Conservation (phyloP, 768 basidiomycete genomes). For the Holtermanniella nyarrowii region DNA sequence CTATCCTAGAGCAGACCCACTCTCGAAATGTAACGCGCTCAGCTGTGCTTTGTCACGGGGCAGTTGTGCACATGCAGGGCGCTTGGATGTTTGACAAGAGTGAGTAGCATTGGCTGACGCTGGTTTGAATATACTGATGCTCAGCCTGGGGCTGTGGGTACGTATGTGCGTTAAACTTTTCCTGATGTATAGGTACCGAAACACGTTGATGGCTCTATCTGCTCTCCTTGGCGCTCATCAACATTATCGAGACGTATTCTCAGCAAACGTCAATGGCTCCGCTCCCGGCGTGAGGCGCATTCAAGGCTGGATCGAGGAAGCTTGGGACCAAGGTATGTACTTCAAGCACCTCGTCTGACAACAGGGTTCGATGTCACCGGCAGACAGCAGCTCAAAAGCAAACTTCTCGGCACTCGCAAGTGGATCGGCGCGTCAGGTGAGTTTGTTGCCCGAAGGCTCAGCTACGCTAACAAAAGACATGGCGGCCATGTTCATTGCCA, state of each 20-base stretch:
- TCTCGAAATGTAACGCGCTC: constrained; percentile 15
- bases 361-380: constrained; percentile 67
- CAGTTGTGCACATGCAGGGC: constrained; percentile 26
- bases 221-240: constrained; percentile 15
- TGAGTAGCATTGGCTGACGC: constrained; percentile 6
- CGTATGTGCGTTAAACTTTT: constrained; percentile 5
- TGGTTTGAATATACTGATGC: neutral
- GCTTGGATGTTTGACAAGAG: constrained; percentile 30
- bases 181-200: constrained; percentile 39
- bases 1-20: constrained; percentile 8
- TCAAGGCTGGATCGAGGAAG: constrained; percentile 68
- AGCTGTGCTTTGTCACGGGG: constrained; percentile 27
- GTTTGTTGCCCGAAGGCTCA: neutral
- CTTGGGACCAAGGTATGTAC: constrained; percentile 58
- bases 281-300: constrained; percentile 61
- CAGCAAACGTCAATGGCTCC: constrained; percentile 36
- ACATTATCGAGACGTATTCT: constrained; percentile 19
- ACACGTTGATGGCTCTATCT: constrained; percentile 43
- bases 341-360: neutral
- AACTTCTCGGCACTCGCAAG: constrained; percentile 52
- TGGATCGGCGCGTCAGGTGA: constrained; percentile 75
- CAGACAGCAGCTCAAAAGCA: constrained; percentile 50
- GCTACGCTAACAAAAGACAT: constrained; percentile 48
- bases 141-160: neutral
- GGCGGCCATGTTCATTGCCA: constrained; percentile 64